A percentile compares a stretch with the other conserved stretches of the same genome.
phyloP scores from a whole-genome alignment of 1,284 basidiomycete genomes.

The Ceratobasidium sp. region DNA sequence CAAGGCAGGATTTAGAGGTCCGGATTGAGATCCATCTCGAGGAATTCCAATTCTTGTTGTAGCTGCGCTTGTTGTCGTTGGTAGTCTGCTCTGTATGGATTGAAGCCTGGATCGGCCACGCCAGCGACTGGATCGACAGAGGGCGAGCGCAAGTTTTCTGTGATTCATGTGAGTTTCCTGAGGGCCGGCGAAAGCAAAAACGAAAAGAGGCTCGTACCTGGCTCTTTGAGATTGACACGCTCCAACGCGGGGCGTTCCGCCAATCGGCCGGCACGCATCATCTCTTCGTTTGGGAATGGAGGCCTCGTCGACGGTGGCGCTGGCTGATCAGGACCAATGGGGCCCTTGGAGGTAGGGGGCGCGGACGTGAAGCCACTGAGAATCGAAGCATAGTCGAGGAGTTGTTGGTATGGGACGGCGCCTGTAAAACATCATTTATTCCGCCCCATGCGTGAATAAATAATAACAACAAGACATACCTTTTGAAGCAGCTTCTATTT shows the following conservation, averaged over 20 bases:
- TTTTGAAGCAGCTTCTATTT: slow-evolving; percentile 72
- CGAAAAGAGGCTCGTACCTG: not conserved
- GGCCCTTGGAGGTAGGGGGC: slow-evolving; percentile 64
- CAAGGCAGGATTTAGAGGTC: slow-evolving; percentile 58
- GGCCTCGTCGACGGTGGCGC: slow-evolving; percentile 81
- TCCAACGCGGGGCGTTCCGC: slow-evolving; percentile 79
- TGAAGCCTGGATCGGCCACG: slow-evolving; percentile 58
- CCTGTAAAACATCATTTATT: too few relatives aligned
- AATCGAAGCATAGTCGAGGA: slow-evolving; percentile 79
- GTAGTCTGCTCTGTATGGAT: slow-evolving; percentile 72
- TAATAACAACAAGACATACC: too few relatives aligned
- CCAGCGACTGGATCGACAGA: slow-evolving; percentile 55
- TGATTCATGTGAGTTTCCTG: not conserved
- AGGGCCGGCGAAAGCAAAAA: not conserved
- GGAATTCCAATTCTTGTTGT: slow-evolving; percentile 65
- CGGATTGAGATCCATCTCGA: slow-evolving; percentile 80
- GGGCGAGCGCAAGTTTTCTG: slow-evolving; percentile 33
- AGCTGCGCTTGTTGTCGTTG: slow-evolving; percentile 64
- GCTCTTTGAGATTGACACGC: slow-evolving; percentile 58
- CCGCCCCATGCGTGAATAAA: too few relatives aligned
- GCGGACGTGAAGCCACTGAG: slow-evolving; percentile 83
- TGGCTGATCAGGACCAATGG: slow-evolving; percentile 69
- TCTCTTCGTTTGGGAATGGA: slow-evolving; percentile 85
- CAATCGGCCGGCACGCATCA: slow-evolving; percentile 79
- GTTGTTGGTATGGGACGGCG: slow-evolving; percentile 77